These are phyloP conservation scores for Mycena rebaudengoi DNA, from an alignment of 768 basidiomycete species.

Conservation along the genomic window DNA sequence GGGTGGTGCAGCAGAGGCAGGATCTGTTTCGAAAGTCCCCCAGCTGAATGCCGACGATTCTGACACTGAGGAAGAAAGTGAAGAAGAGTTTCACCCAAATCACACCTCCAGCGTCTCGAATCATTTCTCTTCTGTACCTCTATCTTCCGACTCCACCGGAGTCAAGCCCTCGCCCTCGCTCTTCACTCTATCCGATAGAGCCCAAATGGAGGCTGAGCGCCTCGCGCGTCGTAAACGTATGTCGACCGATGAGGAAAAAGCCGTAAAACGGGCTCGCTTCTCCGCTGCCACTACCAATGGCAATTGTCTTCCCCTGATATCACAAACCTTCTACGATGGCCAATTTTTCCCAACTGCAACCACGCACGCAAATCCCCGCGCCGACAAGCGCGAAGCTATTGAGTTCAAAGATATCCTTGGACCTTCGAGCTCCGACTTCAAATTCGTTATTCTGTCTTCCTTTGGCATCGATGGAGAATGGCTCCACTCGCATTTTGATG, in stretches of 20 bases:
- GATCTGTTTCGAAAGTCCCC: too few relatives aligned
- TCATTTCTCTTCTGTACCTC: too few relatives aligned
- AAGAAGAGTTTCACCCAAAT: too few relatives aligned
- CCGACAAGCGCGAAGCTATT: conserved; percentile 41
- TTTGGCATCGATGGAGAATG: conserved; percentile 76
- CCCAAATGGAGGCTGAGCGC: conserved; percentile 80
- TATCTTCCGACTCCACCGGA: too few relatives aligned
- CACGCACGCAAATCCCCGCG: conserved; percentile 64
- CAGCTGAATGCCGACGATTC: too few relatives aligned
- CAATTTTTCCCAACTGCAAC: conserved; percentile 31
- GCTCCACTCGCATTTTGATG: conserved; percentile 79
- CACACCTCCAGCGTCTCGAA: too few relatives aligned
- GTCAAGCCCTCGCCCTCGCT: too few relatives aligned
- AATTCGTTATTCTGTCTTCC: conserved; percentile 81
- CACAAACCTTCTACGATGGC: conserved; percentile 25
- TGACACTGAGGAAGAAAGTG: too few relatives aligned
- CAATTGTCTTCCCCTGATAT: conserved; percentile 63
- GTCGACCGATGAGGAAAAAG: conserved; percentile 42
- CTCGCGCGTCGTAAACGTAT: conserved; percentile 74
- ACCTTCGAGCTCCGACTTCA: conserved; percentile 71
- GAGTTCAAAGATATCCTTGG: conserved; percentile 15
- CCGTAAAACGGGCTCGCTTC: conserved; percentile 32
- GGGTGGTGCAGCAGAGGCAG: too few relatives aligned
- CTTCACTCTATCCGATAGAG: conserved; percentile 78
- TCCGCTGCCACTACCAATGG: conserved; percentile 46